These are phyloP conservation scores for Porodaedalea pini DNA, from an alignment of 1,284 basidiomycete genomes.

Conservation along the genomic window DNA sequence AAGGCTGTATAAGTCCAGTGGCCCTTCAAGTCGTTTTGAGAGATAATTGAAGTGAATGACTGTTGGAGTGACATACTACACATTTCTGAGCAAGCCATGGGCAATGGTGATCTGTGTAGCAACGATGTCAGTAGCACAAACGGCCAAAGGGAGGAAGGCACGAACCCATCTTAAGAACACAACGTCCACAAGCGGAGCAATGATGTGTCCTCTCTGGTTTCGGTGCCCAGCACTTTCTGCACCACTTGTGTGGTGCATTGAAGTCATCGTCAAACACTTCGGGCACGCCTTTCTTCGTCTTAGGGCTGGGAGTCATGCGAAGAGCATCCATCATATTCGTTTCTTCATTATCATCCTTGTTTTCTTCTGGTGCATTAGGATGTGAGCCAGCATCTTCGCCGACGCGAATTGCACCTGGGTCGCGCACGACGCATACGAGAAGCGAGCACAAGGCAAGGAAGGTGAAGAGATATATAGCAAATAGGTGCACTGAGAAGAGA, in stretches of 20 bases:
- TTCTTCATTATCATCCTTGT: conserved; percentile 40
- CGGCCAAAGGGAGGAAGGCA: conserved; percentile 23
- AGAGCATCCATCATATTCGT: conserved; percentile 60
- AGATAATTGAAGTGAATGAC: neutral
- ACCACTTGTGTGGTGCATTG: conserved; percentile 61
- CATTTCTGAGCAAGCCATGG: conserved; percentile 81
- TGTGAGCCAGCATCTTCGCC: conserved; percentile 27
- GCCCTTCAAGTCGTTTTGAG: conserved; percentile 45
- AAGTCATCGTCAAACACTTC: conserved; percentile 41
- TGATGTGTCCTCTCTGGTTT: conserved; percentile 87
- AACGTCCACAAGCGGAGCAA: conserved; percentile 72
- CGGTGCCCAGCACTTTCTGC: conserved; percentile 69
- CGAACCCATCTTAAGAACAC: conserved; percentile 83
- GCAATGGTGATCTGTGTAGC: conserved; percentile 76
- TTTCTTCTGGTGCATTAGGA: conserved; percentile 28
- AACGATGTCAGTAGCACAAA: conserved; percentile 18
- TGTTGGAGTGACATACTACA: conserved; percentile 49
- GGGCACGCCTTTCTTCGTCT: neutral
- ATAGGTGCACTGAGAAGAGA: conserved; percentile 50
- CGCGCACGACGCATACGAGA: conserved; percentile 63
- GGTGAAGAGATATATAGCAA: conserved; percentile 56
- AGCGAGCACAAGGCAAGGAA: conserved; percentile 68
- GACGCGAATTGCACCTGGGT: conserved; percentile 62
- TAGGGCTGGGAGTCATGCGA: conserved; percentile 29
- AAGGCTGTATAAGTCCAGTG: conserved; percentile 85